Evolutionary conservation across 2,329 filamentous ascomycete species (phyloP).

Genomic region (Microdochium nivale): DNA sequence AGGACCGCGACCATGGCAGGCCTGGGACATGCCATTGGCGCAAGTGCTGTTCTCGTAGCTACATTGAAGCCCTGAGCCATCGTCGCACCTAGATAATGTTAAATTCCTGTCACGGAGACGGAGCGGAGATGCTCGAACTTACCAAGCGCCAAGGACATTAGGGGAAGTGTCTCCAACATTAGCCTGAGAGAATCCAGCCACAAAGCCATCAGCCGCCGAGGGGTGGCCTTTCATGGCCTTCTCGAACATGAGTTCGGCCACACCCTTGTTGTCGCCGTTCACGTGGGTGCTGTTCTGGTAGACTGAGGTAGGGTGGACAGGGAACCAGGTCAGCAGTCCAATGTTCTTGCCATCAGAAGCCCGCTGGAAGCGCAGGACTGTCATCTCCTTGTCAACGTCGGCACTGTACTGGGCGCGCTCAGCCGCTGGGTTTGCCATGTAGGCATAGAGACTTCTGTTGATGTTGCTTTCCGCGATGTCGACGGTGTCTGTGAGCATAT

Average conservation of each 20-base stretch:
- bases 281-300: conserved; percentile 84
- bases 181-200: conserved; percentile 84
- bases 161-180: conserved; percentile 87
- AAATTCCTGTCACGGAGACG: background rate
- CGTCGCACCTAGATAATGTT: conserved; percentile 51
- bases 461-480: conserved; percentile 66
- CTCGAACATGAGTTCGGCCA: conserved; percentile 78
- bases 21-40: conserved; percentile 52
- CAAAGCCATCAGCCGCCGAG: conserved; percentile 56
- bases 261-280: conserved; percentile 87
- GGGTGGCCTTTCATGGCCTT: conserved; percentile 48
- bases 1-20: conserved; percentile 65
- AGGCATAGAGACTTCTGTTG: conserved; percentile 78
- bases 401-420: conserved; percentile 61
- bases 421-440: conserved; percentile 68
- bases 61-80: conserved; percentile 62
- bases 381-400: conserved; percentile 66
- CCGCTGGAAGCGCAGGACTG: conserved; percentile 65
- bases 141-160: conserved; percentile 71
- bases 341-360: conserved; percentile 64
- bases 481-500: conserved; percentile 25
- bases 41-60: conserved; percentile 75
- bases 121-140: conserved; percentile 1
- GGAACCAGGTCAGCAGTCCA: conserved; percentile 83
- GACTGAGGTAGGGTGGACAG: conserved; percentile 85